Conservation (phyloP, 2,329 filamentous ascomycete genomes). For the Pseudogymnoascus sp. region DNA sequence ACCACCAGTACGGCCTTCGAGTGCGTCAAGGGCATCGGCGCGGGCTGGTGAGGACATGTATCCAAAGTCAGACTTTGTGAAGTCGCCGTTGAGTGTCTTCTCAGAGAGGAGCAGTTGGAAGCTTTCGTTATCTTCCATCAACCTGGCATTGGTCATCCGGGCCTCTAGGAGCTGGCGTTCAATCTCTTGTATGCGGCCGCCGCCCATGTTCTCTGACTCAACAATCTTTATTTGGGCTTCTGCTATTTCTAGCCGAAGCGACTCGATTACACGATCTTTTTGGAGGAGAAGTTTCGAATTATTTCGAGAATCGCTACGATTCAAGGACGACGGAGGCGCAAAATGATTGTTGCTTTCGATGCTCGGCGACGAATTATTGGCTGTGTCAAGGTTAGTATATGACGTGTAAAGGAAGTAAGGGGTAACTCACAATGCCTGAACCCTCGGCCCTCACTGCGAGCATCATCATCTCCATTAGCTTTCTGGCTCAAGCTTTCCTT, state of each 20-base stretch:
- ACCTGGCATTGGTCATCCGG: constrained; percentile 86
- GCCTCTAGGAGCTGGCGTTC: constrained; percentile 84
- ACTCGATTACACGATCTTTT: constrained; percentile 95
- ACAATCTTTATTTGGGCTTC: constrained; percentile 93
- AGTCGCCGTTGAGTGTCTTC: constrained; percentile 91
- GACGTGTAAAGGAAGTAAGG: background rate
- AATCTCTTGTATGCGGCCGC: constrained; percentile 79
- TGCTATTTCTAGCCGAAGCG: constrained; percentile 80
- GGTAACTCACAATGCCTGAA: constrained; percentile 48
- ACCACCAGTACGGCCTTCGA: constrained; percentile 45
- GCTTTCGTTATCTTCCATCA: constrained; percentile 98
- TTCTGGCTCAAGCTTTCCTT: constrained; percentile 83
- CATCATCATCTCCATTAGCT: constrained; percentile 42
- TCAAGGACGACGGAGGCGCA: constrained; percentile 73
- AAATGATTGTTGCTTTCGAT: constrained; percentile 66
- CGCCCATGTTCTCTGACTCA: constrained; percentile 87
- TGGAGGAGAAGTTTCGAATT: constrained; percentile 85
- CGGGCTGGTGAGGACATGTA: constrained; percentile 52
- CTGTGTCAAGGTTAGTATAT: constrained; percentile 20
- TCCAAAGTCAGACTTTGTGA: constrained; percentile 74
- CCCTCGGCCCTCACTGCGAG: constrained; percentile 42
- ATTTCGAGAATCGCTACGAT: constrained; percentile 81
- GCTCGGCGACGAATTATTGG: constrained; percentile 52
- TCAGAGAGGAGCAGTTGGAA: constrained; percentile 93
- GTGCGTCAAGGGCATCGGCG: constrained; percentile 55